Evolutionary conservation across 768 basidiomycete genomes (phyloP), one percentile per base, ranked within the genome.

Genomic region (Tylopilus sp.): DNA sequence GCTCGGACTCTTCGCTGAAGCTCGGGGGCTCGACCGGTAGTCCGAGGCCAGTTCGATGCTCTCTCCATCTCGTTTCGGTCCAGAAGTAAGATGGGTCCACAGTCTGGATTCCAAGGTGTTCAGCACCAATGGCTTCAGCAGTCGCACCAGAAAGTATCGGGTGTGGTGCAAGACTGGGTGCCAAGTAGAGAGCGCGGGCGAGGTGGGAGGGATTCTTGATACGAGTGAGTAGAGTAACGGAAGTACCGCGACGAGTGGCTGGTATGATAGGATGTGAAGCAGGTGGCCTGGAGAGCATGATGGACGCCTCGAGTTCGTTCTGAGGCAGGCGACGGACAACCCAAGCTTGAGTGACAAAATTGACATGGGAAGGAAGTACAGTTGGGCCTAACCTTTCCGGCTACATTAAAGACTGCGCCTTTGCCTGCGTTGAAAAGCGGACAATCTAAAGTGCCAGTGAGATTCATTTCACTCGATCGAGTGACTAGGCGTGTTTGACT

Each of bases 281-380:
- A 1, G 91, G 91, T 0, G 91, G 88, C 51, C 80, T 82, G 40
- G 89, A 90, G 15, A 91, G 74, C 85, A 90, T 89, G 52, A 93
- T 57, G 6, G 88, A 91, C 1, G 85, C 75, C 66, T 92, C 91
- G 3, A 93, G 76, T 69, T 93, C 91, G 57, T 85, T 88, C 88
- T 91, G 58, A 40, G 46, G 45, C 15, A 13, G 22, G 44, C 10
- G 23, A 13, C 20, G 36, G 10, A 9, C 18, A 38, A 38, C 36
- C 36, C 36, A 20, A 38, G 9, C 7, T 38, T 38, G 36, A 38
- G 33, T 26, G 15, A 48, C 26, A 33, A 25, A 13, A 22, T n/a
- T 10, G 6, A 38, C 3, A 5, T 40, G 17, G 4, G 10, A 18
- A 31, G 17, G 11, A 18, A 28, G 17, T 21, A 12, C 2, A 33